A percentile compares a stretch with the other conserved stretches of the same genome.
Evolutionary conservation across 1,284 basidiomycete species (phyloP).

Genomic region (Gomphus sp.): DNA sequence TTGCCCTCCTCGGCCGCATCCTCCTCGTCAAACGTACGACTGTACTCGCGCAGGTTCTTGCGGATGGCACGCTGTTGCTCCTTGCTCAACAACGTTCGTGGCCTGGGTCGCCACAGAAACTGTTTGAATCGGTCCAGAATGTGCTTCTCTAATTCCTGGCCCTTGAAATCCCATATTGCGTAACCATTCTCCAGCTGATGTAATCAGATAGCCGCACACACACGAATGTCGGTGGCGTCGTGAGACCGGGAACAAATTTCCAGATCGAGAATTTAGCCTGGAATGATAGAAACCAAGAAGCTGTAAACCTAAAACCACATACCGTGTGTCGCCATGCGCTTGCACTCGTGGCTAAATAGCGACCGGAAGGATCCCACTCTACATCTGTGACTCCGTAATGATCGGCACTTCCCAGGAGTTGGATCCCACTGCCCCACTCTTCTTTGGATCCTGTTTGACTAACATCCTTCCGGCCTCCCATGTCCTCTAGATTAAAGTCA

Average conservation of each 20-base stretch:
- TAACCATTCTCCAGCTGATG: constrained; percentile 90
- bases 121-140: constrained; percentile 97
- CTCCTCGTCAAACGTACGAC: constrained; percentile 91
- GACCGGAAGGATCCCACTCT: constrained; percentile 97
- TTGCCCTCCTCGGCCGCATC: constrained; percentile 94
- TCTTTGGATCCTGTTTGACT: constrained; percentile 44
- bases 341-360: constrained; percentile 89
- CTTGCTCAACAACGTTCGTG: constrained; percentile 78
- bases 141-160: constrained; percentile 84
- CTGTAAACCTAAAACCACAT: constrained; percentile 21
- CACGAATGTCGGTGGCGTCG: neutral
- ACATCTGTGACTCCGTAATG: constrained; percentile 98
- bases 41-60: constrained; percentile 89
- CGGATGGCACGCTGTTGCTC: constrained; percentile 86
- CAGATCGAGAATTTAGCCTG: constrained; percentile 10
- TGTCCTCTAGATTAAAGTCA: constrained; percentile 80
- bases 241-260: constrained; percentile 5
- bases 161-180: constrained; percentile 97
- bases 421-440: constrained; percentile 84
- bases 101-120: constrained; percentile 96
- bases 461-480: constrained; percentile 41
- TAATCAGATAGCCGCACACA: neutral
- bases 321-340: constrained; percentile 95
- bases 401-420: constrained; percentile 83
- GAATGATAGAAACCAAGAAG: constrained; percentile 10